Base-by-base conservation (phyloP, 139 green algal genomes). In the Chlamydomonas asymmetrica region DNA sequence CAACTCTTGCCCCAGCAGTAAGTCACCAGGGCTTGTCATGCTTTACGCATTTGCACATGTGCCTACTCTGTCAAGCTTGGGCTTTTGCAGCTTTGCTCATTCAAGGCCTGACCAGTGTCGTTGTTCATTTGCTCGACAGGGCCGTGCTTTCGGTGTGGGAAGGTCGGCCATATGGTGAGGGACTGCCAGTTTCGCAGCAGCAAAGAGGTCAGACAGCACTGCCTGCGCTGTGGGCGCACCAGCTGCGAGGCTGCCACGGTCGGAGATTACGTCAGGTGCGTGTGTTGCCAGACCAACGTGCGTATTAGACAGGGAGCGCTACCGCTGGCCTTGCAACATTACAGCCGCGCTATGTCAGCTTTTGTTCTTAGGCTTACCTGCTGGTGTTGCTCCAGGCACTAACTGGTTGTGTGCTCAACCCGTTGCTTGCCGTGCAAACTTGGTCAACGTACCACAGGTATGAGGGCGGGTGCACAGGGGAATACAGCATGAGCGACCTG, bases 261-360 rank as follows among this genome's bases (percentile, higher is more conserved):
- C 31, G 74, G 66, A 0, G 90, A 94, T 73, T 91, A 81, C 48
- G 80, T 88, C 62, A 82, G 86, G 86, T 93, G 74, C n/a, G 80
- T 38, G 31, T 45, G 35, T 0, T 35, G 25, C 18, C 5, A 18
- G 38, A 50, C 20, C 38, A 35, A 49, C 5, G 20, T n/a, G 38
- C 20, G 29, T 34, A 13, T 50, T 4, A 3, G 5, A 8, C 18
- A 32, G 29, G n/a, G 38, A 71, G 16, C 23, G 34, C 9, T 25
- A 68, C 10, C 31, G 25, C 25, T 27, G 48, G n/a, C n/a, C 16
- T 37, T 34, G 63, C 63, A 49, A n/a, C 61, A 67, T n/a, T 68
- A 52, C 10, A 75, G 10, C 4, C 23, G 7, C 39, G 40, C 39
- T 59, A 29, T 38, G 38, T 37, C 1, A 39, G 23, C 2, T 23